Base-by-base conservation (phyloP, 2,329 filamentous ascomycete species). In the Trichoderma sp. region DNA sequence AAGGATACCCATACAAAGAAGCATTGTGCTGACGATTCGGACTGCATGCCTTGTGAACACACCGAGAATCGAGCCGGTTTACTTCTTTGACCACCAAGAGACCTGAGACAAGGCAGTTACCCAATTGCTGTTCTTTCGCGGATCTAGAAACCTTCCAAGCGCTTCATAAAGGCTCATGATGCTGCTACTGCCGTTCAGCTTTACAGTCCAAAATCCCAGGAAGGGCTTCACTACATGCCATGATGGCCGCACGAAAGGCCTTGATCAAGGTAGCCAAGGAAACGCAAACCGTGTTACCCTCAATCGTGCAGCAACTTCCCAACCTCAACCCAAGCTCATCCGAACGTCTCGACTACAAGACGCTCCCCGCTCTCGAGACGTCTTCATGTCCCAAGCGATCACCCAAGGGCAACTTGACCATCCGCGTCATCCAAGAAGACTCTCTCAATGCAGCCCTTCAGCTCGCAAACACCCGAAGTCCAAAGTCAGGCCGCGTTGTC, bases 401-500 rank as follows among this genome's bases (percentile, higher is more conserved):
- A 6, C 67, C 74, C 3, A 71, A 72, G 0, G 69, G 70, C 12
- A 77, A 71, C 54, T 65, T 73, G 3, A 63, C 67, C 19, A 72
- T 89, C 69, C 77, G 75, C 28, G 81, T 89, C 44, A 69, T 87
- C 63, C 81, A 87, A 69, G 78, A 80, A 19, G 87, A 90, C 69
- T 83, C 82, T 0, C 80, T 87, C 69, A 83, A 88, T 69, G 82
- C 81, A 1, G 87, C 85, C 7, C 77, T 86, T 50, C 71, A 70
- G 4, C 74, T 82, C 24, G 70, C 71, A 3, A 62, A 67, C 19
- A 70, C 68, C 56, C 73, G 76, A 28, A 66, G 63, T 1, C 66
- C 70, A 1, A 54, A 69, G 4, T 70, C 69, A 51, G 74, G 74
- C 5, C 73, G 76, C 7, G 81, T 89, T n/a, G 84, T 82, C 39